Percentiles rank a stretch among this genome's conserved stretches.
Evolutionary conservation across 1,139 yeast genomes (phyloP).

Genomic region (Geotrichum citri-aurantii): DNA sequence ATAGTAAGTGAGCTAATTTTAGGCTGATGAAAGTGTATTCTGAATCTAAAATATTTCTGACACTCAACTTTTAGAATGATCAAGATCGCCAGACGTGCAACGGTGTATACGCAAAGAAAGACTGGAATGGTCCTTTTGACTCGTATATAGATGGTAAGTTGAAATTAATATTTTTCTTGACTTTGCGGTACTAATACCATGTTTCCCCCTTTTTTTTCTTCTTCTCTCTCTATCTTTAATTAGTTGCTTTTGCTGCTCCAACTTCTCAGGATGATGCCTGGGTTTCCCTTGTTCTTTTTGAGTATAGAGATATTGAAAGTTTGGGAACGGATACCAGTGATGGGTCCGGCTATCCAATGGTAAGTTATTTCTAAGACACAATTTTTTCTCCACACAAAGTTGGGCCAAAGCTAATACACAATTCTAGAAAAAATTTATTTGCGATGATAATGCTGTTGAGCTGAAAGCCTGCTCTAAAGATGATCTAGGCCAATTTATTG

Average conservation of each 20-base stretch:
- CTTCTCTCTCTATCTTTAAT: not conserved
- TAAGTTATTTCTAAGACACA: not conserved
- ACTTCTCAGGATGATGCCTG: conserved; percentile 33
- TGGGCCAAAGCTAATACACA: conserved; percentile 22
- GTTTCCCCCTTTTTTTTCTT: not conserved
- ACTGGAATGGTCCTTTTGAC: conserved; percentile 72
- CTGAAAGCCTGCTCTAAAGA: conserved; percentile 51
- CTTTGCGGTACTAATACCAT: not conserved
- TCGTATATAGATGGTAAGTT: conserved; percentile 30
- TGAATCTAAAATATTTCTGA: not conserved
- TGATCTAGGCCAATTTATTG: conserved; percentile 58
- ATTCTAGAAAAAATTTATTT: conserved; percentile 49
- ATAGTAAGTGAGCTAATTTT: conserved; percentile 21
- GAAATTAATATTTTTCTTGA: not conserved
- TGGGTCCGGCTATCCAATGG: conserved; percentile 18
- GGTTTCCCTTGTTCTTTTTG: conserved; percentile 70
- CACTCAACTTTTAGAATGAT: conserved; percentile 11
- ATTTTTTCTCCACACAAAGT: conserved; percentile 8
- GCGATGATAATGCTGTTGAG: conserved; percentile 65
- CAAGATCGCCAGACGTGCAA: conserved; percentile 60
- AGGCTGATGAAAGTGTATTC: not conserved
- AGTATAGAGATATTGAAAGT: conserved; percentile 66
- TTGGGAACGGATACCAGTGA: conserved; percentile 52
- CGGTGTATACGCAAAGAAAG: conserved; percentile 82
- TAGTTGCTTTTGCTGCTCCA: conserved; percentile 26